phyloP scores from a whole-genome alignment of 257 asterid species.

The Nicotiana paniculata region DNA sequence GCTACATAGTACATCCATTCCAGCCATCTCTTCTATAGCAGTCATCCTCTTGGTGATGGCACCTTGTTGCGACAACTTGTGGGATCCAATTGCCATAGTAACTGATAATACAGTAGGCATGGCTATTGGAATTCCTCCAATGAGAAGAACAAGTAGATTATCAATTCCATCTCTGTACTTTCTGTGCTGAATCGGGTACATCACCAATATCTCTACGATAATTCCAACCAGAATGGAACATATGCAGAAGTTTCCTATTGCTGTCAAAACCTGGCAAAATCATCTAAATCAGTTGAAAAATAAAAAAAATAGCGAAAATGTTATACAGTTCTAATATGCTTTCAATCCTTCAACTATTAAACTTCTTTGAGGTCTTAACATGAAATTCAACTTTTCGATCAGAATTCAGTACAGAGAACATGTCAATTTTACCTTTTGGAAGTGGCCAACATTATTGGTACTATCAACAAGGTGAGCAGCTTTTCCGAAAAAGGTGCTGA shows the following conservation, averaged over 20 bases:
- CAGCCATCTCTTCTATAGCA: slow-evolving; percentile 86
- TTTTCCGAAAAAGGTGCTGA: slow-evolving; percentile 49
- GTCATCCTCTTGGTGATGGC: slow-evolving; percentile 92
- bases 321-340: background rate
- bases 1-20: slow-evolving; percentile 84
- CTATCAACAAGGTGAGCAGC: slow-evolving; percentile 61
- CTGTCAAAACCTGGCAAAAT: slow-evolving; percentile 53
- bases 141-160: slow-evolving; percentile 59
- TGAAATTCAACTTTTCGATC: background rate
- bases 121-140: slow-evolving; percentile 81
- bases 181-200: slow-evolving; percentile 51
- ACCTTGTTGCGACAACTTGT: slow-evolving; percentile 67
- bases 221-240: slow-evolving; percentile 65
- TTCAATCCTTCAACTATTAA: background rate
- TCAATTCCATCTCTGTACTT: slow-evolving; percentile 51
- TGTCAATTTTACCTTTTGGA: slow-evolving; percentile 36
- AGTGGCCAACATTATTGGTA: slow-evolving; percentile 47
- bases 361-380: background rate
- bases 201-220: slow-evolving; percentile 53
- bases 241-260: slow-evolving; percentile 83
- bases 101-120: slow-evolving; percentile 82
- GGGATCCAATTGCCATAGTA: slow-evolving; percentile 84
- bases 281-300: background rate
- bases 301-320: background rate
- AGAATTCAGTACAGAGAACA: background rate